A percentile compares a stretch with the other conserved stretches of the same genome.
phyloP scores from a whole-genome alignment of 306 rosid species.

The Lablab purpureus region DNA sequence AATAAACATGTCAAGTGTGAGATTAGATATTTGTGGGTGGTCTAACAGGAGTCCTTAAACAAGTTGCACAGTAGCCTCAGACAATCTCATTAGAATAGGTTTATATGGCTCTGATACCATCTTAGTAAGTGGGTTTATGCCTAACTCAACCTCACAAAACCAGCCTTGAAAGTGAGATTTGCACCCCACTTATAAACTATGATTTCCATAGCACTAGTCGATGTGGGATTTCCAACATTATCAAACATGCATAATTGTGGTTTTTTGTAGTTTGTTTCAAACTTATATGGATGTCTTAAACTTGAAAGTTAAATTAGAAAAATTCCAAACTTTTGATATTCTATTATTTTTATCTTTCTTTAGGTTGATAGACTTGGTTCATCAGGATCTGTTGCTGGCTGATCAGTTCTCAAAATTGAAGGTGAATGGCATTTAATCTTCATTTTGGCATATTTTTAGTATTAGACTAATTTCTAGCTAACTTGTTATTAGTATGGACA shows the following conservation, averaged over 20 bases:
- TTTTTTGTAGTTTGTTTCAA: conserved; percentile 39
- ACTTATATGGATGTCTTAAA: conserved; percentile 30
- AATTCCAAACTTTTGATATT: conserved; percentile 38
- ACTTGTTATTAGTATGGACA: conserved; percentile 30
- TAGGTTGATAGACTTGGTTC: conserved; percentile 92
- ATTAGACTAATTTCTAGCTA: conserved; percentile 29
- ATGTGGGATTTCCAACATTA: no score
- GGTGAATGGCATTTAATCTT: conserved; percentile 59
- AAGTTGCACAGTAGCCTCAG: no score
- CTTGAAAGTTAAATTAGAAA: conserved; percentile 31
- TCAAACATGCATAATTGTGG: neutral
- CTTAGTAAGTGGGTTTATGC: no score
- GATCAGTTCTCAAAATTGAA: conserved; percentile 85
- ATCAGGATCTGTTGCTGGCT: conserved; percentile 88
- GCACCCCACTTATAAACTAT: no score
- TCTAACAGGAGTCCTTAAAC: no score
- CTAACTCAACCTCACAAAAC: no score
- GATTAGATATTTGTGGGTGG: no score
- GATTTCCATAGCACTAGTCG: no score
- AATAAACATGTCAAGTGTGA: no score
- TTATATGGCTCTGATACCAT: no score
- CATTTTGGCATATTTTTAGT: conserved; percentile 29
- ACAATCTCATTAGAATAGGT: no score
- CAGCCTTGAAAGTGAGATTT: no score
- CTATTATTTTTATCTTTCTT: conserved; percentile 36